Evolutionary conservation across 345 rosid species (phyloP).

Genomic region (Citrus sinensis): DVS_A1.0 CM039161.1:985501-986000

Average conservation of each 20-base stretch:
- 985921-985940: no score
- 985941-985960: no score
- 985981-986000: no score
- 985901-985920: no score
- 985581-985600: constrained; percentile 36
- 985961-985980: no score
- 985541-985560: constrained; percentile 28
- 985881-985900: no score
- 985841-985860: no score
- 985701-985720: constrained; percentile 23
- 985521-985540: neutral
- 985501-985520: constrained; percentile 12
- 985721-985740: constrained; percentile 24
- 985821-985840: no score
- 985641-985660: constrained; percentile 56
- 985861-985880: no score
- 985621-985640: constrained; percentile 44
- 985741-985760: constrained; percentile 23
- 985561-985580: constrained; percentile 14
- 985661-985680: constrained; percentile 48
- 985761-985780: neutral
- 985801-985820: neutral
- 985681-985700: constrained; percentile 55
- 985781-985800: neutral
- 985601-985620: constrained; percentile 48